These are phyloP conservation scores for Penicillium sclerotiorum DNA, from an alignment of 2,329 filamentous ascomycete species.

Conservation along the genomic window DNA sequence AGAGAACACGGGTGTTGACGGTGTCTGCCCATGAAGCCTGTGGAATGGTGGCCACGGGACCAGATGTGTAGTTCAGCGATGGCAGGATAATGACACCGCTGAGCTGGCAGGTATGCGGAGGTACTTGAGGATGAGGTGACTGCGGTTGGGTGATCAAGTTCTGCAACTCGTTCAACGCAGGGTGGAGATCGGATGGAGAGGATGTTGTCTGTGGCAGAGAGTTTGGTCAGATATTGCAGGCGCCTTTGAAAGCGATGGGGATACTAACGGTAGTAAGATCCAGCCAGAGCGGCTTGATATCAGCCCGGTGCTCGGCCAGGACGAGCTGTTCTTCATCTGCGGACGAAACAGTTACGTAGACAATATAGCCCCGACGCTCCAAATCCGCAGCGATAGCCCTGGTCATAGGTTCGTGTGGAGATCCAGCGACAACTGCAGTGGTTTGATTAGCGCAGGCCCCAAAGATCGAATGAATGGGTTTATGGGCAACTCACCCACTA, in stretches of 20 bases:
- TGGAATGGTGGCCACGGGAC: conserved; percentile 81
- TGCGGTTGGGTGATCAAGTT: conserved; percentile 73
- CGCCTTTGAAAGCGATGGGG: not conserved
- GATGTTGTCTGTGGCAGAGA: conserved; percentile 57
- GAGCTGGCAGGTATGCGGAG: conserved; percentile 73
- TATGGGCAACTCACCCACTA: conserved; percentile 56
- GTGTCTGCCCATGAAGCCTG: conserved; percentile 84
- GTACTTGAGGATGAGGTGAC: conserved; percentile 73
- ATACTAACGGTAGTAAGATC: conserved; percentile 64
- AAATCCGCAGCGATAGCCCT: conserved; percentile 82
- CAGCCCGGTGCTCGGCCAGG: conserved; percentile 72
- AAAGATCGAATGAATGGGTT: not conserved
- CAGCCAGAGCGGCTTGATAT: conserved; percentile 79
- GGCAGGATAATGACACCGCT: conserved; percentile 83
- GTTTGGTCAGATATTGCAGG: not conserved
- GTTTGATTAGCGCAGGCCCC: conserved; percentile 5
- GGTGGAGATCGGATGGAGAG: conserved; percentile 57
- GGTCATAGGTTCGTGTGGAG: conserved; percentile 79
- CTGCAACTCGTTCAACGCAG: conserved; percentile 72
- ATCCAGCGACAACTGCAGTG: conserved; percentile 77
- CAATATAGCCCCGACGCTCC: conserved; percentile 88
- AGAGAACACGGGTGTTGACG: conserved; percentile 87
- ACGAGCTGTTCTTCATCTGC: conserved; percentile 81
- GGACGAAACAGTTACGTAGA: conserved; percentile 86
- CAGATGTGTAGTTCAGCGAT: conserved; percentile 74